Conservation (phyloP, 441 rosid genomes). For the Arabidopsis lyrata region DNA sequence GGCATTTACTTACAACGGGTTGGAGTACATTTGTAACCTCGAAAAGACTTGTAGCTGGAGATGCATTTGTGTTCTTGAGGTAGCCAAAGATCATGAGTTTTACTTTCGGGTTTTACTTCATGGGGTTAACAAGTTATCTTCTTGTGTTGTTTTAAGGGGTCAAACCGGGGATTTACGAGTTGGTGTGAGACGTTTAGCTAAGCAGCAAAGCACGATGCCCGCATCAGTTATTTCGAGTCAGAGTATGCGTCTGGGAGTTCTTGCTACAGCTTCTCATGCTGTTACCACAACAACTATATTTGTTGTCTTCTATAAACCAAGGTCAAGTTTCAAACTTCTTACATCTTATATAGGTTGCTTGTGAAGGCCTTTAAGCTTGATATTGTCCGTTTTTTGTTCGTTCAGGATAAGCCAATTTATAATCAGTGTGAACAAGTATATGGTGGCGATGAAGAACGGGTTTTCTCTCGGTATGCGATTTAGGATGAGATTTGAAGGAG, state of each 20-base stretch:
- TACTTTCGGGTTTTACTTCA: not conserved
- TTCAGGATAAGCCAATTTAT: conserved; percentile 89
- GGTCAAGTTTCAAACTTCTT: conserved; percentile 51
- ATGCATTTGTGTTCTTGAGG: conserved; percentile 96
- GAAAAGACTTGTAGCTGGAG: conserved; percentile 90
- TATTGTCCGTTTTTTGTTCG: not conserved
- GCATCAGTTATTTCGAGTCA: conserved; percentile 94
- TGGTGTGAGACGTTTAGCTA: conserved; percentile 78
- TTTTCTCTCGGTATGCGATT: conserved; percentile 82
- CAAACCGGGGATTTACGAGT: conserved; percentile 77
- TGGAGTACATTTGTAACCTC: conserved; percentile 97
- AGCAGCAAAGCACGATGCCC: conserved; percentile 78
- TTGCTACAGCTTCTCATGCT: conserved; percentile 98
- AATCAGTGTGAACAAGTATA: conserved; percentile 73
- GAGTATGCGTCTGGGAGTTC: conserved; percentile 98
- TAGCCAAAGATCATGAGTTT: conserved; percentile 28
- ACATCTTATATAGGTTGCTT: not conserved
- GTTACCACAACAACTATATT: conserved; percentile 72
- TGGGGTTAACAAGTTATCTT: not conserved
- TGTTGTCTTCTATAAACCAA: conserved; percentile 91
- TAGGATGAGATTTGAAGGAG: conserved; percentile 98
- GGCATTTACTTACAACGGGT: conserved; percentile 97
- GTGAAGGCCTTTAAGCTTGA: not conserved
- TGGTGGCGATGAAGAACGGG: conserved; percentile 64
- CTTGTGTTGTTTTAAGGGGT: conserved; percentile 56